Base-by-base conservation (phyloP, 495 filamentous ascomycete species). In the Neurospora intermedia region DNA sequence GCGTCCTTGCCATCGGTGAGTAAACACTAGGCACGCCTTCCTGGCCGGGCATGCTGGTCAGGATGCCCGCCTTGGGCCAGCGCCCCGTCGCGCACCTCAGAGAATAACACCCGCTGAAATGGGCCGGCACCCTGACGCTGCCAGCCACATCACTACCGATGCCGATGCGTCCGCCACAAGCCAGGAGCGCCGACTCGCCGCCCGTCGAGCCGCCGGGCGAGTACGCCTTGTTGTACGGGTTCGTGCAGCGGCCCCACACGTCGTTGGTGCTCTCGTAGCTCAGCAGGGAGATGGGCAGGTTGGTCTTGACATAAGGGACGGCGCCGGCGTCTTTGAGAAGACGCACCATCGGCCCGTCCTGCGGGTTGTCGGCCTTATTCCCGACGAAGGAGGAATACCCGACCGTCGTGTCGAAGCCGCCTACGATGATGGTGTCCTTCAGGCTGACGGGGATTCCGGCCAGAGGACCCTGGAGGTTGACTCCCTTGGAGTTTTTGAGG, bases 111-210 rank as follows among this genome's bases (percentile, higher is more conserved):
- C 96, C 96, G 41, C 90, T 91, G 84, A 92, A 98, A 70, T 97
- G 94, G 4, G 96, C 95, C 4, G 96, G 96, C 18, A 87, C 91
- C 39, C 96, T 87, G 2, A 99, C 96, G 11, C 92, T 95, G 13
- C 96, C 96, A 48, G 96, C 95, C 11, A 98, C 95, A 79, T 98
- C 96, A 16, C 92, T 94, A 42, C 96, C 96, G 75, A 99, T 91
- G 39, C 96, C 96, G 73, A 98, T 97, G n/a, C 96, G 87, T 23
- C 92, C 92, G 71, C 96, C 96, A 70, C 92, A 85, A 0, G 96
- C 96, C 18, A 99, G 82, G 16, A 99, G 84, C 0, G 95, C 96
- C 20, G 85, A 86, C 80, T 99, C 96, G 46, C 96, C 96, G 35
- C 96, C 96, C 2, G 93, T 97, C 6, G 91, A 94, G 3, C 96